These are phyloP conservation scores for Furcasterigmium furcatum DNA, from an alignment of 2,329 filamentous ascomycete genomes.

Conservation along the genomic window DNA sequence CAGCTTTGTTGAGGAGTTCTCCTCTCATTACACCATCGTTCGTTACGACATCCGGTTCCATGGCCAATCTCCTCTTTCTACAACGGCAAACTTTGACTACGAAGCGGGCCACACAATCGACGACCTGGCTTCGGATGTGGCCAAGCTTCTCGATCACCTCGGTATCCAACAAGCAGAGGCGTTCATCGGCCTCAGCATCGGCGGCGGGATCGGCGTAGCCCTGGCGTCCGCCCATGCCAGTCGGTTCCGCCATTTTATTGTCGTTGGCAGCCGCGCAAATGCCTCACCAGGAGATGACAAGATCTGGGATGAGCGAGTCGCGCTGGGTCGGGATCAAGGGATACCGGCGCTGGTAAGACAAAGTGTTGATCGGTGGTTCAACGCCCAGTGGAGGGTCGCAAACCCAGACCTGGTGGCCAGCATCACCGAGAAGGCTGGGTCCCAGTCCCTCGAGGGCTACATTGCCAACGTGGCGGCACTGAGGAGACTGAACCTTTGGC, in stretches of 20 bases:
- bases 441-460: not conserved
- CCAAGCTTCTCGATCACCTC: not conserved
- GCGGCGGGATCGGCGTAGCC: not conserved
- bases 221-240: not conserved
- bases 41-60: constrained; percentile 1
- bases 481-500: not conserved
- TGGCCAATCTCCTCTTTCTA: not conserved
- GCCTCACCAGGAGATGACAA: not conserved
- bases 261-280: not conserved
- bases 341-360: not conserved
- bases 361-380: not conserved
- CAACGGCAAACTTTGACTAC: not conserved
- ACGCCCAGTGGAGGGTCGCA: not conserved
- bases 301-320: not conserved
- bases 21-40: not conserved
- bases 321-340: not conserved
- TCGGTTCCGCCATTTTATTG: not conserved
- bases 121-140: not conserved
- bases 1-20: not conserved
- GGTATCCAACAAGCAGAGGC: not conserved
- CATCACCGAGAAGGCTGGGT: not conserved
- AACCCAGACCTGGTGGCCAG: not conserved
- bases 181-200: constrained; percentile 1
- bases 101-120: not conserved
- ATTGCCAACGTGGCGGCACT: not conserved